phyloP scores from a whole-genome alignment of 768 basidiomycete genomes.

The Lactifluus subvellereus region DNA sequence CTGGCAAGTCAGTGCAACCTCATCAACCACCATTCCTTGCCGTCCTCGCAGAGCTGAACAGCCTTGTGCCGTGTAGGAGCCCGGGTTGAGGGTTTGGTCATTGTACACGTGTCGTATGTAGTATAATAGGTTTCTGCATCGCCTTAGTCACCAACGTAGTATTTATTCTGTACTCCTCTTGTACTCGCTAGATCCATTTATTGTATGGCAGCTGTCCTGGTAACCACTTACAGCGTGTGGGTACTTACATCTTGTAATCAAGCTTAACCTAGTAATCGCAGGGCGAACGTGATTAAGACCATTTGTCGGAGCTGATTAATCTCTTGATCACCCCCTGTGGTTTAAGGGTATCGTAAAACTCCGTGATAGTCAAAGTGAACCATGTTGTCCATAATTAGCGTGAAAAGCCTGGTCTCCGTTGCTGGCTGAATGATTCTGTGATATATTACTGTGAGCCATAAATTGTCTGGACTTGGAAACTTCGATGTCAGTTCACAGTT shows the following conservation, averaged over 20 bases:
- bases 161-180: not conserved
- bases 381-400: not conserved
- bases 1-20: conserved; percentile 41
- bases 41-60: conserved; percentile 43
- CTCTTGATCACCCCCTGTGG: too few species aligned
- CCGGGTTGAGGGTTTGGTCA: not conserved
- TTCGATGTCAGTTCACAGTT: not conserved
- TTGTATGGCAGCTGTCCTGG: not conserved
- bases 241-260: not conserved
- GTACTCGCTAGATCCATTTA: conserved; percentile 8
- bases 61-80: conserved; percentile 1
- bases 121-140: conserved; percentile 14
- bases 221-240: too few species aligned
- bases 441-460: not conserved
- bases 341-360: too few species aligned
- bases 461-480: too few species aligned
- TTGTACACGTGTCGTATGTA: conserved; percentile 11
- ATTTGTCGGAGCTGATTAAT: too few species aligned
- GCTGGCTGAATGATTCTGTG: not conserved
- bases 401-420: not conserved
- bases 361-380: too few species aligned
- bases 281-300: too few species aligned
- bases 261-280: not conserved
- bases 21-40: conserved; percentile 63
- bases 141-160: conserved; percentile 1